These are phyloP conservation scores for Elsinoe fawcettii DNA, from an alignment of 2,329 filamentous ascomycete species.

Conservation along the genomic window DNA sequence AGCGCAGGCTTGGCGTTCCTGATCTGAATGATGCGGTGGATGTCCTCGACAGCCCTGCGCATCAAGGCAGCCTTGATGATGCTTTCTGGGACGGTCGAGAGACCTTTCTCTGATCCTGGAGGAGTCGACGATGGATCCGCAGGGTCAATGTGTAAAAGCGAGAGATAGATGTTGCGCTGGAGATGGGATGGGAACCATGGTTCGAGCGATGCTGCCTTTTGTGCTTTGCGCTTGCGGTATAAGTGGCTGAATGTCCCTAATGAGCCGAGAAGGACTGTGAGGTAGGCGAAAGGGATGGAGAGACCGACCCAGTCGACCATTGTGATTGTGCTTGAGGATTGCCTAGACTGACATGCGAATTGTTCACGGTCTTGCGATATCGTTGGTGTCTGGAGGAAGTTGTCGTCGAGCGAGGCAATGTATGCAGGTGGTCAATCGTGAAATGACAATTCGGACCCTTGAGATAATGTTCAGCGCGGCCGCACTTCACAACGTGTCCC, in stretches of 20 bases:
- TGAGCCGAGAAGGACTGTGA: constrained; percentile 77
- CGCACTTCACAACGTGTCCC: constrained; percentile 13
- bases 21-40: constrained; percentile 82
- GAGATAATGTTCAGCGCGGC: neutral
- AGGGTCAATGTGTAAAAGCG: constrained; percentile 71
- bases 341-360: no score
- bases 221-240: constrained; percentile 83
- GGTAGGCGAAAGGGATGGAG: constrained; percentile 78
- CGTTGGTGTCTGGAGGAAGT: neutral
- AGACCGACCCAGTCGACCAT: constrained; percentile 76
- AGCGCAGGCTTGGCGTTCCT: constrained; percentile 83
- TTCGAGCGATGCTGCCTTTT: constrained; percentile 71
- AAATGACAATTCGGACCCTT: constrained; percentile 9
- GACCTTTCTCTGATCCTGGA: constrained; percentile 56
- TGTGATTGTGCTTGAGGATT: constrained; percentile 26
- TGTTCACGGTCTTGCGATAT: no score
- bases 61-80: constrained; percentile 82
- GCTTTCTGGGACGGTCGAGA: constrained; percentile 65
- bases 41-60: constrained; percentile 84
- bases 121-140: constrained; percentile 34
- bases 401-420: neutral
- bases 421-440: neutral
- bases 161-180: constrained; percentile 89
- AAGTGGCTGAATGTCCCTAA: constrained; percentile 87
- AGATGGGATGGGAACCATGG: constrained; percentile 92